Evolutionary conservation across 2,329 filamentous ascomycete genomes (phyloP).

Genomic region (Ceratocystis papillata): DNA sequence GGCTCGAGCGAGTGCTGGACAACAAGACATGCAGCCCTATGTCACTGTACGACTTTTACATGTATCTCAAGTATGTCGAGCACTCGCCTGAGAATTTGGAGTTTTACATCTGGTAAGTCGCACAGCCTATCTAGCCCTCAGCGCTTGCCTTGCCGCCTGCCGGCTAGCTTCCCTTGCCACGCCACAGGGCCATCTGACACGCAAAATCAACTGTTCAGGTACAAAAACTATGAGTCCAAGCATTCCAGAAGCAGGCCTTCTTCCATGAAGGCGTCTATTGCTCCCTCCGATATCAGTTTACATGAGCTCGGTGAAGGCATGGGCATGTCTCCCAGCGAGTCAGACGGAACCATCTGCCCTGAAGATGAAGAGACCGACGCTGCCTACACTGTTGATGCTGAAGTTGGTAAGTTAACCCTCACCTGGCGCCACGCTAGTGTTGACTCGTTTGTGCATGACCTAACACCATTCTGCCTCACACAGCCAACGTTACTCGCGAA

Average conservation of each 20-base stretch:
- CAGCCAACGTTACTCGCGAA: slow-evolving; percentile 23
- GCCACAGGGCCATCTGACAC: not conserved
- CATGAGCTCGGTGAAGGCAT: slow-evolving; percentile 16
- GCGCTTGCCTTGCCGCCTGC: not conserved
- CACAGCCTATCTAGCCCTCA: not conserved
- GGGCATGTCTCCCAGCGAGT: slow-evolving; percentile 10
- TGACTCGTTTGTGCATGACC: not conserved
- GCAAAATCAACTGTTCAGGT: slow-evolving; percentile 30
- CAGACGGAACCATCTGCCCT: slow-evolving; percentile 24
- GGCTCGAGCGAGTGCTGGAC: slow-evolving; percentile 38
- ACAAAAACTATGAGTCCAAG: slow-evolving; percentile 36
- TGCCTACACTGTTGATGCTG: slow-evolving; percentile 29
- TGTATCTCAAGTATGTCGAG: slow-evolving; percentile 42
- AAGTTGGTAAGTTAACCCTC: slow-evolving; percentile 29
- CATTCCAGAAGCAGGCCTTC: slow-evolving; percentile 21
- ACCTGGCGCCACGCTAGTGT: not conserved
- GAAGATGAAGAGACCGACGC: slow-evolving; percentile 30
- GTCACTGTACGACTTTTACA: slow-evolving; percentile 42
- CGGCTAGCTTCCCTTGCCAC: not conserved
- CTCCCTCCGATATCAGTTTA: slow-evolving; percentile 21
- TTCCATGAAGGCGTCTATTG: slow-evolving; percentile 23
- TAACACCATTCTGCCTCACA: slow-evolving; percentile 5
- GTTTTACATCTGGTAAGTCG: slow-evolving; percentile 39
- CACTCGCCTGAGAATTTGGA: slow-evolving; percentile 41
- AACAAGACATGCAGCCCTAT: slow-evolving; percentile 43